Percentiles rank a stretch among this genome's conserved stretches.
phyloP scores from a whole-genome alignment of 148 eudicot genomes.

The Cornus florida region DNA sequence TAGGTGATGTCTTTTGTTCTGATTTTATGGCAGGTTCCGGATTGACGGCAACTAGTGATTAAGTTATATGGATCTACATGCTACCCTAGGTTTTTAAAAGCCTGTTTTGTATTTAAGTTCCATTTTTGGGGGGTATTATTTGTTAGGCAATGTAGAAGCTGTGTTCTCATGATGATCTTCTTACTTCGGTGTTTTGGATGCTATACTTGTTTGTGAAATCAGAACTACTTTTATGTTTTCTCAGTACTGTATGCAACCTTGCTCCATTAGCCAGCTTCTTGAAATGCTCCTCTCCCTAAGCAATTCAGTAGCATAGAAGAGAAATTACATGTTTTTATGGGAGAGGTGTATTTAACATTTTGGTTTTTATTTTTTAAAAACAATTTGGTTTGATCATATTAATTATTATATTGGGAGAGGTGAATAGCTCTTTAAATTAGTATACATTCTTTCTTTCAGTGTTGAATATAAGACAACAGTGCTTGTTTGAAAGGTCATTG shows the following conservation, averaged over 20 bases:
- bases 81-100: constrained; percentile 3
- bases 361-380: too few species aligned
- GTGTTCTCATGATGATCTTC: neutral
- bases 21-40: constrained; percentile 1
- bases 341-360: too few species aligned
- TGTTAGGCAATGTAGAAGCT: neutral
- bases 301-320: neutral
- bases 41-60: neutral
- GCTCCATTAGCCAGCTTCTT: neutral
- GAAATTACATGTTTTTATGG: neutral
- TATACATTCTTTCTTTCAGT: too few species aligned
- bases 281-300: neutral
- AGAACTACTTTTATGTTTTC: neutral
- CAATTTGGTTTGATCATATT: too few species aligned
- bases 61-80: neutral
- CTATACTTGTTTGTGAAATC: neutral
- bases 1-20: neutral
- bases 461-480: too few species aligned
- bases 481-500: too few species aligned
- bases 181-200: neutral
- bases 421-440: too few species aligned
- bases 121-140: neutral
- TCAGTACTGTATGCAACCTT: neutral
- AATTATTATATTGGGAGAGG: too few species aligned
- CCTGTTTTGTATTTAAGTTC: neutral